Evolutionary conservation across 176 grass and related monocot genomes (phyloP).

Genomic region (Dactylis glomerata): DNA sequence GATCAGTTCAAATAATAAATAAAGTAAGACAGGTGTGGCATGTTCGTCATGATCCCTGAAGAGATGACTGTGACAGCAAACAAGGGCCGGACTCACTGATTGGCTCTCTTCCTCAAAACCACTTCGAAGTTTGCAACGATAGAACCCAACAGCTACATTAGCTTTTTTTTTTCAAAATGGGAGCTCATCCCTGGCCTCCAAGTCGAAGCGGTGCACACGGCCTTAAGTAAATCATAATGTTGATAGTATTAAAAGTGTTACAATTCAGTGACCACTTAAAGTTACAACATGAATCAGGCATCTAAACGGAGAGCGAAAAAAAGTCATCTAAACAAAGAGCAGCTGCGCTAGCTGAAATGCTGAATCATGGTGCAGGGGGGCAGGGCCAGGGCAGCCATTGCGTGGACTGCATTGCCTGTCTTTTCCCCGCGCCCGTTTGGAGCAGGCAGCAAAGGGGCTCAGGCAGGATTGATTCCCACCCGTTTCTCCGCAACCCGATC

Average conservation of each 20-base stretch:
- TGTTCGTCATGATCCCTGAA: not conserved
- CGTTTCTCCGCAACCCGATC: not conserved
- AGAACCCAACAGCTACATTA: not conserved
- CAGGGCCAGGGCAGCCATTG: too few species aligned
- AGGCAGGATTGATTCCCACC: conserved; percentile 1
- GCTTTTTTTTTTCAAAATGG: too few species aligned
- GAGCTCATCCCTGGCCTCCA: too few species aligned
- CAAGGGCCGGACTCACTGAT: not conserved
- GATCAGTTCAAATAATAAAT: not conserved
- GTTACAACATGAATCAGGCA: too few species aligned
- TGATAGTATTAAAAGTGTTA: too few species aligned
- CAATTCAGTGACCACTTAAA: too few species aligned
- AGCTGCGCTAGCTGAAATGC: not conserved
- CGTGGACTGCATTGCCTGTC: conserved; percentile 3
- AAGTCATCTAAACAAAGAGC: too few species aligned
- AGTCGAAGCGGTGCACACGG: too few species aligned
- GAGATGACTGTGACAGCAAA: not conserved
- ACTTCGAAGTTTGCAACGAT: not conserved
- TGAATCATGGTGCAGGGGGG: not conserved
- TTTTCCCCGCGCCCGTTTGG: not conserved
- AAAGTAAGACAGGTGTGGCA: conserved; percentile 5
- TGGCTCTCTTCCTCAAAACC: not conserved
- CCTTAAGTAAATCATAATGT: too few species aligned
- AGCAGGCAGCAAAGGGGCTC: conserved; percentile 1
- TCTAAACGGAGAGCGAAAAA: too few species aligned